phyloP scores from a whole-genome alignment of 2,329 filamentous ascomycete species.

The Aureobasidium lini region DNA sequence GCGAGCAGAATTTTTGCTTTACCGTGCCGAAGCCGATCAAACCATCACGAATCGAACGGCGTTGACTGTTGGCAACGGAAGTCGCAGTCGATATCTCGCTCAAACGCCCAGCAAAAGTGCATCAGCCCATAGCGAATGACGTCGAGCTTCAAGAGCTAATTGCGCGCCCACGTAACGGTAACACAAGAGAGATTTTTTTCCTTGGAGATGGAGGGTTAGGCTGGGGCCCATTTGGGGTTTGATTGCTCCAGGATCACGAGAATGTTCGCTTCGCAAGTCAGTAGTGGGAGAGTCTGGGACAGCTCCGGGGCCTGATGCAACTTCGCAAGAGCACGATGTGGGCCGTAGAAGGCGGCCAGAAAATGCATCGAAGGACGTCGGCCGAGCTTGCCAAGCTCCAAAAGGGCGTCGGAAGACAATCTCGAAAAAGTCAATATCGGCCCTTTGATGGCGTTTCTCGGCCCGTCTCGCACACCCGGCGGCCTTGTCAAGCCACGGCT shows the following conservation, averaged over 20 bases:
- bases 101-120: not conserved
- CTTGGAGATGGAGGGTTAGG: constrained; percentile 6
- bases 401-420: not conserved
- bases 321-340: not conserved
- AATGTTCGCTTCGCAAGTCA: not conserved
- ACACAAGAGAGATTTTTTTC: constrained; percentile 3
- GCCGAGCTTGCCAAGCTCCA: not conserved
- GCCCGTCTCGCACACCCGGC: constrained; percentile 6
- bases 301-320: constrained; percentile 4
- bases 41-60: not conserved
- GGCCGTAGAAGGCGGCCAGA: constrained; percentile 10
- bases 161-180: not conserved
- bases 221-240: constrained; percentile 11
- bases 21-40: constrained; percentile 7
- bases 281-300: constrained; percentile 7
- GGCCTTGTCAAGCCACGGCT: constrained; percentile 6
- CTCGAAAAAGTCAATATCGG: not conserved
- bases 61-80: not conserved
- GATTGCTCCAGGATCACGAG: constrained; percentile 9
- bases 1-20: not conserved
- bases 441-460: constrained; percentile 12
- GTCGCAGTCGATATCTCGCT: not conserved
- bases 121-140: constrained; percentile 3
- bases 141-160: not conserved
- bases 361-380: constrained; percentile 8